These are phyloP conservation scores for Cladophialophora exuberans DNA, from an alignment of 2,329 filamentous ascomycete genomes.

Conservation along the genomic window DNA sequence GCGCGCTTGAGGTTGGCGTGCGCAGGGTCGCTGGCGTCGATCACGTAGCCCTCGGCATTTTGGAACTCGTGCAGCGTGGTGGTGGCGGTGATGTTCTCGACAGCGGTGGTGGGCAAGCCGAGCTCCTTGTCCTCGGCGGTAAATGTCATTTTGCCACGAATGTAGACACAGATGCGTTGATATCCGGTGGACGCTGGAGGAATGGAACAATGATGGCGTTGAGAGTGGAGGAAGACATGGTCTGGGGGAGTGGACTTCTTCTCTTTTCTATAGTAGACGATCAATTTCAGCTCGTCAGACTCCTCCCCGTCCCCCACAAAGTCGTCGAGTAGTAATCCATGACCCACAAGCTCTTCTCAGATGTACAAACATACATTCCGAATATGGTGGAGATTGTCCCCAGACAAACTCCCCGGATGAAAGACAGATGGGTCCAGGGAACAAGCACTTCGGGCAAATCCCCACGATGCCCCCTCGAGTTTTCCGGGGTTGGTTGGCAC, in stretches of 20 bases:
- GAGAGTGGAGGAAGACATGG: too few relatives aligned
- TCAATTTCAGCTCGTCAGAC: too few relatives aligned
- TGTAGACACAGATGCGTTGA: too few relatives aligned
- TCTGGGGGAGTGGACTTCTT: too few relatives aligned
- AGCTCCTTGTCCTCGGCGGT: constrained; percentile 28
- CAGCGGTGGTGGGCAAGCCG: constrained; percentile 5
- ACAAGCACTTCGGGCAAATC: constrained; percentile 2
- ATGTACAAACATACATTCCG: neutral
- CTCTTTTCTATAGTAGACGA: too few relatives aligned
- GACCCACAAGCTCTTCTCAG: neutral
- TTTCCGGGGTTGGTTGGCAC: constrained; percentile 2
- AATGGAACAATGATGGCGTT: too few relatives aligned
- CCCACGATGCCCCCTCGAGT: constrained; percentile 3
- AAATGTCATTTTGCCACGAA: neutral
- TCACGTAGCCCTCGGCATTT: constrained; percentile 39
- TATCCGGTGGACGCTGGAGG: too few relatives aligned
- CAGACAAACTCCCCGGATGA: constrained; percentile 11
- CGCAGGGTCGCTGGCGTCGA: constrained; percentile 37
- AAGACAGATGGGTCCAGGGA: neutral
- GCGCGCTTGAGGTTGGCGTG: constrained; percentile 38
- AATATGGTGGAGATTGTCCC: neutral
- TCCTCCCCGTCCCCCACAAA: too few relatives aligned
- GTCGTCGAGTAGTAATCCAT: too few relatives aligned
- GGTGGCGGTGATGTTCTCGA: constrained; percentile 22
- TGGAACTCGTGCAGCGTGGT: constrained; percentile 29